Base-by-base conservation (phyloP, 331 rosid species). In the Prunus yedoensis region DNA sequence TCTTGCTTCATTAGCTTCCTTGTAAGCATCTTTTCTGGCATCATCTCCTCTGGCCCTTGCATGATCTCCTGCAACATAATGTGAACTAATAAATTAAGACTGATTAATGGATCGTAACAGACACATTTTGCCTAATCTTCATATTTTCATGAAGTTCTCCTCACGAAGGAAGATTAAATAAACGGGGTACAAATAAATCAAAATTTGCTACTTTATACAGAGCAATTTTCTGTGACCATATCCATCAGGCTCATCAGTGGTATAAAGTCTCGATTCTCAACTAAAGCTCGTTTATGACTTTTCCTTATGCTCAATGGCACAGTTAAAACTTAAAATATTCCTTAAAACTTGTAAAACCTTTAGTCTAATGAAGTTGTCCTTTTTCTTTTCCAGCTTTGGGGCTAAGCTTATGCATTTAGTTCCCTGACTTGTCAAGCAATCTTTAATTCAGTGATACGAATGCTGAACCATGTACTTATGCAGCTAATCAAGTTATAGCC, bases 1-100 rank as follows among this genome's bases (percentile, higher is more conserved):
- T 82, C 98, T 60, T 85, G 76, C 78, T 84, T 89, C 84, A 80
- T 57, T 45, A 83, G 38, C 75, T 87, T 61, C 64, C 77, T 85
- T 79, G 74, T 88, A 23, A 88, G 65, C 89, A 91, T 84, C 28
- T 78, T 84, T 79, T 88, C 96, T 4, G 97, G 97, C 71, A 50
- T 77, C 66, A 83, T 63, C 73, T 87, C 95, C 2, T 79, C 91
- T n/a, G 97, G 84, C 27, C 92, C 98, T 4, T 86, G 32, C 21
- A 91, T 78, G 38, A 93, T 84, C 74, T 86, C 97, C 98, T 93
- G 86, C 87, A 80, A 72, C 27, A 80, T 65, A 74, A 46, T 35
- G 32, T 47, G 35, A 67, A 70, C 69, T 20, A 50, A 17, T 10
- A 52, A 60, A 27, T 59, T 69, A 2, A 23, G 57, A 60, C 28